Percentiles rank a stretch among this genome's conserved stretches.
These are phyloP conservation scores for Pleurotus ostreatus DNA, from an alignment of 768 basidiomycete species.

Conservation along the genomic window DNA sequence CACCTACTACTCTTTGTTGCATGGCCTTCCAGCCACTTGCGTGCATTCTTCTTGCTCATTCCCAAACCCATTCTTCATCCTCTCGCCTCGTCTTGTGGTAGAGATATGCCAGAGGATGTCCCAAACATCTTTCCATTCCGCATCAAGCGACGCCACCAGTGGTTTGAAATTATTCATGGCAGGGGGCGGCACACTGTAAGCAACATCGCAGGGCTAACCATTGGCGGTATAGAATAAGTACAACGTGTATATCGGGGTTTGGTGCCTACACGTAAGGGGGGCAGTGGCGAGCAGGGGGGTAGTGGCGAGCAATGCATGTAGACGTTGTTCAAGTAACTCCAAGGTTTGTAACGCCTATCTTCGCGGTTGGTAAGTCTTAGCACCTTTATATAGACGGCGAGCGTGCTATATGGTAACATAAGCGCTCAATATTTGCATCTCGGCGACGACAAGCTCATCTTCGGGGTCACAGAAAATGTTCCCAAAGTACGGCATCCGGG, in stretches of 20 bases:
- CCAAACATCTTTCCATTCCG: conserved; percentile 85
- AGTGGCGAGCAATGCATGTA: conserved; percentile 21
- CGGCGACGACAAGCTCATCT: conserved; percentile 88
- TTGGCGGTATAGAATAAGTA: conserved; percentile 89
- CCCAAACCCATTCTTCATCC: conserved; percentile 44
- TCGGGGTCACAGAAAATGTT: conserved; percentile 91
- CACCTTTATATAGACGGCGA: conserved; percentile 90
- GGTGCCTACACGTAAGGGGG: conserved; percentile 52
- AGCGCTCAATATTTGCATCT: conserved; percentile 95
- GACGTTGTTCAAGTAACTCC: conserved; percentile 97
- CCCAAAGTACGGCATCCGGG: conserved; percentile 90
- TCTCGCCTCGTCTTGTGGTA: conserved; percentile 57
- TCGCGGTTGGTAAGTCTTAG: conserved; percentile 76
- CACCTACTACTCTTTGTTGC: too few species aligned
- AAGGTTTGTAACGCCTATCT: conserved; percentile 71
- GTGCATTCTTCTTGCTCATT: conserved; percentile 73
- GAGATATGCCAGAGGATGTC: conserved; percentile 76
- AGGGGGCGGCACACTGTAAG: conserved; percentile 73
- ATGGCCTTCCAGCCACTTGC: too few species aligned
- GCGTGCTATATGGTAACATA: conserved; percentile 94
- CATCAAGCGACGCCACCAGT: conserved; percentile 95
- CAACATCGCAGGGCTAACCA: conserved; percentile 87
- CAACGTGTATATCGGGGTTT: conserved; percentile 88
- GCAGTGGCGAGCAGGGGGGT: background rate
- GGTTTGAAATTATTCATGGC: conserved; percentile 62